These are phyloP conservation scores for Amanita molliuscula DNA, from an alignment of 768 basidiomycete genomes.

Conservation along the genomic window DNA sequence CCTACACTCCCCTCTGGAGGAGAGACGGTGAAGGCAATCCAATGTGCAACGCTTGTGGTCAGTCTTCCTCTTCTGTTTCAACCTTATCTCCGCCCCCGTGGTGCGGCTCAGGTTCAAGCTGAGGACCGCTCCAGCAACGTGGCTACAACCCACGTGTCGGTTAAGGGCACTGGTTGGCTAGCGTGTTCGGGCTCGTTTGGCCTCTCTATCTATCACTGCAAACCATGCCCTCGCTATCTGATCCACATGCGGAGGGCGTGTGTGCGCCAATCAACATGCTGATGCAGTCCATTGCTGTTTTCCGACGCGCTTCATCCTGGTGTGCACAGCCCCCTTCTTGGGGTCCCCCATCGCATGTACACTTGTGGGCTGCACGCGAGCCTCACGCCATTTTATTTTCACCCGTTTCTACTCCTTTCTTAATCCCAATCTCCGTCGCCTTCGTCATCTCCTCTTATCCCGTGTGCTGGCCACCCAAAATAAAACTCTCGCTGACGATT, in stretches of 20 bases:
- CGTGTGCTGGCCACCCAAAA: slow-evolving; percentile 18
- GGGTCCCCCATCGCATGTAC: not conserved
- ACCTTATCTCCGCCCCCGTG: slow-evolving; percentile 2
- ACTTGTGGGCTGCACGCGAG: not conserved
- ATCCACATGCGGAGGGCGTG: slow-evolving; percentile 1
- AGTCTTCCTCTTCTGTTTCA: slow-evolving; percentile 29
- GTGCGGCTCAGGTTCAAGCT: not conserved
- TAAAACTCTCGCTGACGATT: slow-evolving; percentile 9
- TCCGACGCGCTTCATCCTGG: slow-evolving; percentile 1
- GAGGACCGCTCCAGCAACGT: not conserved
- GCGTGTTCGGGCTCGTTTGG: not conserved
- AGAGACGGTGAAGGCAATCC: slow-evolving; percentile 73
- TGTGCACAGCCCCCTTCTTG: not conserved
- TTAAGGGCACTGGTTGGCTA: not conserved
- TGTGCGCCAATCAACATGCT: slow-evolving; percentile 4
- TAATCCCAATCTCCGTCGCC: slow-evolving; percentile 10
- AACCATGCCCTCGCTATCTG: slow-evolving; percentile 5
- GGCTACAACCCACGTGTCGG: slow-evolving; percentile 4
- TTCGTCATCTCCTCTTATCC: slow-evolving; percentile 10
- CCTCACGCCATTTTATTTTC: not conserved
- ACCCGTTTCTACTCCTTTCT: slow-evolving; percentile 3
- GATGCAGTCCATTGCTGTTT: not conserved
- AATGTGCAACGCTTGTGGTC: slow-evolving; percentile 87
- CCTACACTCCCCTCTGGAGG: slow-evolving; percentile 76
- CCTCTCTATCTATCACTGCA: not conserved